Percentiles rank a stretch among this genome's conserved stretches.
These are phyloP conservation scores for Pseudonectria foliicola DNA, from an alignment of 2,329 filamentous ascomycete species.

Conservation along the genomic window DNA sequence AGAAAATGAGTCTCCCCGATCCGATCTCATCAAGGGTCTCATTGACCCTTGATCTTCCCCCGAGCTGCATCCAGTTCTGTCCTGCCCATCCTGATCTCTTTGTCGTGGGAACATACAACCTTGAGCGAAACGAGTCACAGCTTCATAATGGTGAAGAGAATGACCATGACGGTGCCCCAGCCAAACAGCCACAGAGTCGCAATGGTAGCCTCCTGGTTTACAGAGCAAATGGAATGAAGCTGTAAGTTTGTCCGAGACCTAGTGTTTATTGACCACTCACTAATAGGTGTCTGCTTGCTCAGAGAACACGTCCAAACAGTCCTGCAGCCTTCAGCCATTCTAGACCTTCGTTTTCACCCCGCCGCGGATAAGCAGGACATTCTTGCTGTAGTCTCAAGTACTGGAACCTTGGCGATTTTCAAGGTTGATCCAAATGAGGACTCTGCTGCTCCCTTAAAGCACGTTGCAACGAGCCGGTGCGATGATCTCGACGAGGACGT, in stretches of 20 bases:
- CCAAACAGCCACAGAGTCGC: slow-evolving; percentile 49
- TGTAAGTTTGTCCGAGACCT: slow-evolving; percentile 43
- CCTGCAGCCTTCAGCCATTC: slow-evolving; percentile 62
- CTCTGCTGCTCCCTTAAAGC: slow-evolving; percentile 27
- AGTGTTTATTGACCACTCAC: no score
- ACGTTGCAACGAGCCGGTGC: slow-evolving; percentile 38
- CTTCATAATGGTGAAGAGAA: slow-evolving; percentile 15
- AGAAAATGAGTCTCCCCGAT: slow-evolving; percentile 15
- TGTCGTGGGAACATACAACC: slow-evolving; percentile 77
- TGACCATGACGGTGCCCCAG: slow-evolving; percentile 16
- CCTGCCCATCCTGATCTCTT: slow-evolving; percentile 56
- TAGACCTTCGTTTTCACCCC: slow-evolving; percentile 78
- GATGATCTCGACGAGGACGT: slow-evolving; percentile 47
- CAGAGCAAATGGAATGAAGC: slow-evolving; percentile 38
- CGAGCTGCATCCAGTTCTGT: slow-evolving; percentile 73
- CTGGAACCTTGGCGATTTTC: slow-evolving; percentile 62
- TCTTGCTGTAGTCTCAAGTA: slow-evolving; percentile 72
- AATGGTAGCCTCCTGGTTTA: slow-evolving; percentile 70
- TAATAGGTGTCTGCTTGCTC: neutral
- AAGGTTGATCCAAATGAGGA: slow-evolving; percentile 36
- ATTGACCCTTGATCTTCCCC: slow-evolving; percentile 56
- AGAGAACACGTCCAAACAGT: slow-evolving; percentile 52
- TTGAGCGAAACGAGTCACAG: slow-evolving; percentile 44
- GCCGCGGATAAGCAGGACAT: slow-evolving; percentile 35
- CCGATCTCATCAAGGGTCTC: slow-evolving; percentile 38